Percentiles rank a stretch among this genome's conserved stretches.
These are phyloP conservation scores for Rhododendron kiyosumense DNA, from an alignment of 148 eudicot genomes.

Conservation along the genomic window DNA sequence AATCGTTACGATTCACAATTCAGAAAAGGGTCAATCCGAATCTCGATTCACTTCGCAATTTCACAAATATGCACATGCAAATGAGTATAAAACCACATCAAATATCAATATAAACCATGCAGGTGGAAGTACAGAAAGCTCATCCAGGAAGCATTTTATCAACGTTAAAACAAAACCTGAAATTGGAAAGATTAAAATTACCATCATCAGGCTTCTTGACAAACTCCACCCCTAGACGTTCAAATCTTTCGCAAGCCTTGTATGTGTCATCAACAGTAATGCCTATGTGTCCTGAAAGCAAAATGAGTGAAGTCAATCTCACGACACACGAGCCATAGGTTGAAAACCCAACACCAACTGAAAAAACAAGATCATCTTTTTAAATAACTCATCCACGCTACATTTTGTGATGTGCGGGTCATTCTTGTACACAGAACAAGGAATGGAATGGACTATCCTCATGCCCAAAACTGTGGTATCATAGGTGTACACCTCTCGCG, in stretches of 20 bases:
- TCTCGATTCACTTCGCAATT: too few species aligned
- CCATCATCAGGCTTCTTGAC: slow-evolving; percentile 93
- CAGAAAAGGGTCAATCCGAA: too few species aligned
- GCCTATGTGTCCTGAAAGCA: slow-evolving; percentile 82
- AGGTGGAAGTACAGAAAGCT: not conserved
- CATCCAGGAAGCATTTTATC: not conserved
- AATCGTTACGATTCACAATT: too few species aligned
- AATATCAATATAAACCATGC: not conserved
- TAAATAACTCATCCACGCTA: not conserved
- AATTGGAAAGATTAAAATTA: slow-evolving; percentile 15
- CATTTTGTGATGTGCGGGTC: not conserved
- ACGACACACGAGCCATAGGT: not conserved
- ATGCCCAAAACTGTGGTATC: not conserved
- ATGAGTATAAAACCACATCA: not conserved
- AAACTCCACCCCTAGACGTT: slow-evolving; percentile 67
- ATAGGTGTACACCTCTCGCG: not conserved
- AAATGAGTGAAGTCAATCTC: slow-evolving; percentile 2
- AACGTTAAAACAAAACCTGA: not conserved
- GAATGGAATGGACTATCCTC: not conserved
- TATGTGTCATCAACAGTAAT: slow-evolving; percentile 86
- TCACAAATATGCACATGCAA: not conserved
- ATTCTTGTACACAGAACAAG: not conserved
- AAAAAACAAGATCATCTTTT: not conserved
- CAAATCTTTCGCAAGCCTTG: slow-evolving; percentile 90
- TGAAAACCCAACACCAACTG: not conserved